phyloP scores from a whole-genome alignment of 2,329 filamentous ascomycete genomes.

The Talaromyces sp. region DNA sequence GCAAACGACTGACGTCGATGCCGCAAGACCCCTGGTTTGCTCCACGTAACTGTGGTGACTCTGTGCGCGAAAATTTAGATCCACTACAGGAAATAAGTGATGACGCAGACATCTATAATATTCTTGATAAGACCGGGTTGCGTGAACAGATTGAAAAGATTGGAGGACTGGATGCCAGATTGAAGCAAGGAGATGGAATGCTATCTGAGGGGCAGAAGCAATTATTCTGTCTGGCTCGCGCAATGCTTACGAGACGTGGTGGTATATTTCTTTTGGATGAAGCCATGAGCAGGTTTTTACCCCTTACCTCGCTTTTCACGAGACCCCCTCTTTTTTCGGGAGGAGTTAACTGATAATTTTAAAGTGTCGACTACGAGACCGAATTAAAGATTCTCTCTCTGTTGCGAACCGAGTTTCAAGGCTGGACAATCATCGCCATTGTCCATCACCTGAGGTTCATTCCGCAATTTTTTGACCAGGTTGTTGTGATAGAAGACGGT shows the following conservation, averaged over 20 bases:
- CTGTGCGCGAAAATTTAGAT: slow-evolving; percentile 39
- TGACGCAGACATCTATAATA: slow-evolving; percentile 32
- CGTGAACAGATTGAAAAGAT: slow-evolving; percentile 46
- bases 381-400: slow-evolving; percentile 57
- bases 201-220: slow-evolving; percentile 61
- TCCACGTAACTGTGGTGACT: slow-evolving; percentile 26
- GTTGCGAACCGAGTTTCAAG: slow-evolving; percentile 52
- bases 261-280: slow-evolving; percentile 47
- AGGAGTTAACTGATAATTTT: not conserved
- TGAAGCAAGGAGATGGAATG: slow-evolving; percentile 20
- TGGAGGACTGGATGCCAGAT: slow-evolving; percentile 17
- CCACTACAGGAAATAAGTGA: slow-evolving; percentile 32
- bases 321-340: not conserved
- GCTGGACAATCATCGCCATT: slow-evolving; percentile 58
- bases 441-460: slow-evolving; percentile 53
- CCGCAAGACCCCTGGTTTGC: slow-evolving; percentile 45
- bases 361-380: slow-evolving; percentile 55
- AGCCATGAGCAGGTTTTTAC: slow-evolving; percentile 33
- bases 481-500: slow-evolving; percentile 36
- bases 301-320: not conserved
- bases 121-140: slow-evolving; percentile 39
- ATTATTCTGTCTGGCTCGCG: slow-evolving; percentile 61
- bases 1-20: slow-evolving; percentile 40
- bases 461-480: slow-evolving; percentile 34
- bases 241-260: slow-evolving; percentile 48